Percentiles rank a stretch among this genome's conserved stretches.
Conservation (phyloP, 192 early-diverging fungal species). For the Geosiphon pyriformis region DNA sequence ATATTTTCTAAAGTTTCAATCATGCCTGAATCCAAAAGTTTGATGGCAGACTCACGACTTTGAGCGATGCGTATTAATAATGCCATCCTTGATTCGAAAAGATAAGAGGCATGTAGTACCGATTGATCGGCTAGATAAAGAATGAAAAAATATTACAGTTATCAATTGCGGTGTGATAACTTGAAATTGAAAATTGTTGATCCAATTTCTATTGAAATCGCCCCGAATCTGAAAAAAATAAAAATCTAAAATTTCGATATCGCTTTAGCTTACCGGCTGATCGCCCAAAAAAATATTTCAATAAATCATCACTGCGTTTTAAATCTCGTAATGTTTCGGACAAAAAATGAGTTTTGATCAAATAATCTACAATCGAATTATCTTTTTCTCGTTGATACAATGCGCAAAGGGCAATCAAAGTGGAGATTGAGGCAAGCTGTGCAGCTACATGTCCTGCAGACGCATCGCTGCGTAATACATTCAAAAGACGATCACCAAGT, state of each 20-base stretch:
- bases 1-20: conserved; percentile 72
- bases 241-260: background rate
- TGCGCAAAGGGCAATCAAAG: conserved; percentile 64
- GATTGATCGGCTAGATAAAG: background rate
- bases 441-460: conserved; percentile 73
- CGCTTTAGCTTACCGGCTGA: background rate
- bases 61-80: conserved; percentile 78
- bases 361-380: conserved; percentile 40
- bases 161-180: background rate
- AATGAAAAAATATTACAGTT: background rate
- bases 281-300: background rate
- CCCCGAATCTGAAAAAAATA: background rate
- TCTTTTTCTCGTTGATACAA: conserved; percentile 41
- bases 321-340: background rate
- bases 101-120: conserved; percentile 29
- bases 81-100: conserved; percentile 77
- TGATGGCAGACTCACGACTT: conserved; percentile 65
- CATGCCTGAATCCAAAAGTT: conserved; percentile 71
- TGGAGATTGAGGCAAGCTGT: conserved; percentile 79
- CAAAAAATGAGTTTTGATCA: conserved; percentile 22
- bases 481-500: conserved; percentile 67
- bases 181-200: background rate
- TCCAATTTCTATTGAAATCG: too few relatives aligned
- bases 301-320: conserved; percentile 10
- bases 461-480: conserved; percentile 74